Percentiles rank a stretch among this genome's conserved stretches.
Evolutionary conservation across 2,329 filamentous ascomycete genomes (phyloP).

Genomic region (Chrysoporthe puriensis): DNA sequence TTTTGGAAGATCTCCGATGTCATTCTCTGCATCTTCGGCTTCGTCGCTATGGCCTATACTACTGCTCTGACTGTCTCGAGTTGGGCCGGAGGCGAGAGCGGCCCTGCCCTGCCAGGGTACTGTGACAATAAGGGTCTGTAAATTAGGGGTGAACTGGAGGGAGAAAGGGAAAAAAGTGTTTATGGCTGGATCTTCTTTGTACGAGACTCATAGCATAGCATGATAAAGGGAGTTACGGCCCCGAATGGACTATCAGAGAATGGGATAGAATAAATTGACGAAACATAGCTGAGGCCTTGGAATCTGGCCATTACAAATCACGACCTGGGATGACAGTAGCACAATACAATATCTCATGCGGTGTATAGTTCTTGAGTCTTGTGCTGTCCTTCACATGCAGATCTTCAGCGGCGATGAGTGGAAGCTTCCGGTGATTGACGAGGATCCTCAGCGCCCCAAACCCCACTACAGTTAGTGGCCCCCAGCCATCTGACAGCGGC

Average conservation of each 20-base stretch:
- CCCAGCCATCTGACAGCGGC: constrained; percentile 12
- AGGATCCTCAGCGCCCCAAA: background rate
- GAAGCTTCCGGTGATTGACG: background rate
- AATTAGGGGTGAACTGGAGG: background rate
- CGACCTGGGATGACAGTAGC: background rate
- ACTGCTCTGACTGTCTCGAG: constrained; percentile 83
- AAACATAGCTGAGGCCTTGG: constrained; percentile 8
- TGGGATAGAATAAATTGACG: constrained; percentile 27
- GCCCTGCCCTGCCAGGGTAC: constrained; percentile 54
- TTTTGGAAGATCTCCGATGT: constrained; percentile 75
- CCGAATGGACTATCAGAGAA: background rate
- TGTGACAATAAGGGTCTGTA: constrained; percentile 49
- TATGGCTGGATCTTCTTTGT: constrained; percentile 17
- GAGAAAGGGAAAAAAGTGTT: background rate
- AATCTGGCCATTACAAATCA: background rate
- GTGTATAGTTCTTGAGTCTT: no score
- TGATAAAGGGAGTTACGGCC: constrained; percentile 9
- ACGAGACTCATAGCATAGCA: constrained; percentile 23
- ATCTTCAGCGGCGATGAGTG: background rate
- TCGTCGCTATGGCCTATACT: constrained; percentile 89
- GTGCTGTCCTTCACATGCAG: background rate
- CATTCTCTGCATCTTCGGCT: constrained; percentile 76
- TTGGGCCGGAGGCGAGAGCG: constrained; percentile 68
- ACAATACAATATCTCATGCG: background rate
- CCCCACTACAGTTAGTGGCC: constrained; percentile 6